Base-by-base conservation (phyloP, 805 yeast genomes). In the Lipomyces yamanashiensis region DNA sequence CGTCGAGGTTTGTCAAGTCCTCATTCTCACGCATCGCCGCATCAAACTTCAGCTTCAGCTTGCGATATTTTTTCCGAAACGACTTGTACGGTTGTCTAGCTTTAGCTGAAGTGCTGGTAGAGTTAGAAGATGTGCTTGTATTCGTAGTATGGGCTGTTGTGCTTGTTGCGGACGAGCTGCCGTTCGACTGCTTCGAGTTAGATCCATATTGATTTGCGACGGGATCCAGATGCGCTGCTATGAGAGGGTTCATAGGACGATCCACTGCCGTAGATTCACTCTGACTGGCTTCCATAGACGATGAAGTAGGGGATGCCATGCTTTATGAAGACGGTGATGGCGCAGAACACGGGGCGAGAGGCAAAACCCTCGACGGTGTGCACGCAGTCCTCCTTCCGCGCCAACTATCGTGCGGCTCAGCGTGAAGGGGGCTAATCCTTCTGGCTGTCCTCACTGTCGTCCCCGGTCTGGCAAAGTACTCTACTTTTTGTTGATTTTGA, bases 61-160 rank as follows among this genome's bases (percentile, higher is more conserved):
- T 67, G 9, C 67, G 58, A 45, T 67, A 67, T 47, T 67, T 67
- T 28, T 67, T 67, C 34, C 70, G 58, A 57, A 59, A 67, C 7
- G 68, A 63, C 41, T 63, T 63, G 56, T 63, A 67, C 7, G 69
- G 70, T 19, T 51, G 50, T 19, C 66, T 61, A 21, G 58, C 44
- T 10, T 23, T 43, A 10, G 49, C 9, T 19, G 52, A 9, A 19
- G 54, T 15, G n/a, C n/a, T 19, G 8, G 49, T 19, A 33, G 64
- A 23, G 4, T 28, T 47, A 19, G 28, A 28, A 5, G 28, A 28
- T 28, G 28, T 28, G 28, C 5, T 28, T 28, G 54, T 48, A 23
- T 43, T 40, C 8, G 43, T 33, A 7, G 43, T 15, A 7, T 41
- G 34, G 15, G 45, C 55, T 12, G 59, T 9, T 8, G 36, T 37